Conservation (phyloP, 1,139 yeast genomes). For the Taphrina sp. region DNA sequence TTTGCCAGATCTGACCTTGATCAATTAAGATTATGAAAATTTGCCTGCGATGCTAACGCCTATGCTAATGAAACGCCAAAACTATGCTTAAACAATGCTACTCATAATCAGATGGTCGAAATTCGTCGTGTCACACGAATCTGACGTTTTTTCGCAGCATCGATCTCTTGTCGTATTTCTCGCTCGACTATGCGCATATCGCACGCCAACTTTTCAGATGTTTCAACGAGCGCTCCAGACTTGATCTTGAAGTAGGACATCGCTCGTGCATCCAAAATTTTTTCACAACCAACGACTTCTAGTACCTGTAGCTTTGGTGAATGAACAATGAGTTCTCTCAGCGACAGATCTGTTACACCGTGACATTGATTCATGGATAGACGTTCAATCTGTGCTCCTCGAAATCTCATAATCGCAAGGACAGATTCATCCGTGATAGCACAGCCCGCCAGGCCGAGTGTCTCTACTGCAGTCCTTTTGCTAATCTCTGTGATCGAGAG, state of each 20-base stretch:
- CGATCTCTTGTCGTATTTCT: constrained; percentile 6
- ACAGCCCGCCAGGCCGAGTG: constrained; percentile 90
- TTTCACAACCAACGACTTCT: constrained; percentile 66
- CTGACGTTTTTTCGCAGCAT: not conserved
- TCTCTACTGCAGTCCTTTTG: constrained; percentile 55
- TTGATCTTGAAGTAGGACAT: constrained; percentile 59
- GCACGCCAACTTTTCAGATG: constrained; percentile 10
- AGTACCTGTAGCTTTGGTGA: constrained; percentile 67
- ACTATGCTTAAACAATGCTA: no score
- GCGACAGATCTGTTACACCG: constrained; percentile 60
- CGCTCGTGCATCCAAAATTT: constrained; percentile 60
- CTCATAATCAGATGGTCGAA: no score
- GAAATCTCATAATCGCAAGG: constrained; percentile 71
- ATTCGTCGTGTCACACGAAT: no score
- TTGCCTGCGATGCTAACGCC: no score
- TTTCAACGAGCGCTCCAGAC: constrained; percentile 24
- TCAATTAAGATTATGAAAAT: no score
- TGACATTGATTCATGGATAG: constrained; percentile 77
- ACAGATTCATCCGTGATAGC: constrained; percentile 68
- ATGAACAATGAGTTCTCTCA: constrained; percentile 62
- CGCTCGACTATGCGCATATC: constrained; percentile 19
- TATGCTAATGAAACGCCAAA: no score
- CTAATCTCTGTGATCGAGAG: constrained; percentile 60
- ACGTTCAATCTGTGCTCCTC: constrained; percentile 60
- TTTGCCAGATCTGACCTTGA: no score